Evolutionary conservation across 2,329 filamentous ascomycete genomes (phyloP), one percentile per base, ranked within the genome.

Genomic region (Fusarium chlamydosporum): DNA sequence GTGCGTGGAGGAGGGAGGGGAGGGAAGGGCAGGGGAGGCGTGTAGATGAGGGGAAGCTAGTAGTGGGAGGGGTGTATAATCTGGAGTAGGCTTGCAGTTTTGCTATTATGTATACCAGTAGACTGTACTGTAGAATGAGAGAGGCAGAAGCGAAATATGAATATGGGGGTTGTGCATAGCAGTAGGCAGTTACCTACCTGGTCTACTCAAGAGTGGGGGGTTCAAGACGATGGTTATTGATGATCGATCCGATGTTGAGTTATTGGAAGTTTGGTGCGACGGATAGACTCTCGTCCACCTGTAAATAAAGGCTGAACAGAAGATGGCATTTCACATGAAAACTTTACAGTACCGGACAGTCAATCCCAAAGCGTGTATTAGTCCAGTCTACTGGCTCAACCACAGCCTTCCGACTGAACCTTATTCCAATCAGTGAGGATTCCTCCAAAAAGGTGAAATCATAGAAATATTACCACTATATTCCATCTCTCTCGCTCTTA

Each of bases 311-410:
- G 60, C 42, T 53, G 50, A 50, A 29, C 40, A 29, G 34, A 38
- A 50, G 43, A 68, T 69, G 61, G 60, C 20, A 69, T 51, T 43
- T 61, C 65, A 69, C 65, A 65, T 68, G 65, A 55, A 56, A 54
- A 65, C n/a, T 12, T 34, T 16, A 18, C 35, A 33, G 23, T 34
- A 23, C 20, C 27, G 11, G 16, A 35, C 40, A 26, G 6, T 40
- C 47, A 26, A 9, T 35, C 47, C 37, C 42, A n/a, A 20, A 13
- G 29, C 10, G 12, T 57, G 2, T 31, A 6, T 33, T 41, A 41
- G 33, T 46, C 34, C 35, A 38, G 10, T 34, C 38, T 55, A 8
- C 35, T 33, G 23, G 27, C 11, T 27, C 34, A 35, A 35, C 15
- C 26, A 29, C 26, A 29, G 18, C n/a, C 23, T 55, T 48, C 13